A percentile compares a stretch with the other conserved stretches of the same genome.
Evolutionary conservation across 2,329 filamentous ascomycete species (phyloP).

Genomic region (Talaromyces sp.): DNA sequence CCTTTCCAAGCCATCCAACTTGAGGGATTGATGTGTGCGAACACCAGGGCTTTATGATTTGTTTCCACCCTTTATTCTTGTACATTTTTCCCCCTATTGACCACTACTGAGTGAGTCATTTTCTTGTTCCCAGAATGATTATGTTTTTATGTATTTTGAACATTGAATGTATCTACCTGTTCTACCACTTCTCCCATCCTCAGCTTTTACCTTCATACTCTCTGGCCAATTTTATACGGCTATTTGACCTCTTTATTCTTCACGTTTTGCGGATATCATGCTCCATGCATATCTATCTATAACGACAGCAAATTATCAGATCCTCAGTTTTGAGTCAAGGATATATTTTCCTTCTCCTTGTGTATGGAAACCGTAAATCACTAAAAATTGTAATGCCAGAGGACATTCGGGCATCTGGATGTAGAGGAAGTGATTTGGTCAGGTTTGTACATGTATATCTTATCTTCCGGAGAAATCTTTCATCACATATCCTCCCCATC

Average conservation of each 20-base stretch:
- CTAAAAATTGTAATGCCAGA: background rate
- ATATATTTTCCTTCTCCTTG: background rate
- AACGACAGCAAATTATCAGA: background rate
- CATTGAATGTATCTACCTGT: slow-evolving; percentile 2
- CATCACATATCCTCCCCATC: too few species aligned
- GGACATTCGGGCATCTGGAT: too few species aligned
- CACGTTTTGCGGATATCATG: background rate
- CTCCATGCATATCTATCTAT: background rate
- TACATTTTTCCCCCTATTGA: background rate
- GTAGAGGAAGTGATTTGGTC: too few species aligned
- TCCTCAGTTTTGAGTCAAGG: background rate
- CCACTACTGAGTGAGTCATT: too few species aligned
- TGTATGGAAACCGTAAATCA: background rate
- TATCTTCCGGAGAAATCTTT: too few species aligned
- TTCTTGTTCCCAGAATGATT: background rate
- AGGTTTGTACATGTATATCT: too few species aligned
- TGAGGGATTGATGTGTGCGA: slow-evolving; percentile 6
- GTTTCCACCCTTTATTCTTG: background rate
- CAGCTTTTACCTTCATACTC: background rate
- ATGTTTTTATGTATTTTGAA: background rate
- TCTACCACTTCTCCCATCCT: too few species aligned
- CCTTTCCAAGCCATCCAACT: background rate
- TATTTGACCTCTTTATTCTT: background rate
- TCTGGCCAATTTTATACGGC: background rate
- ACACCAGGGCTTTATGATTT: background rate